Percentiles rank a stretch among this genome's conserved stretches.
Conservation (phyloP, 495 filamentous ascomycete species). For the Cryomyces minteri region DNA sequence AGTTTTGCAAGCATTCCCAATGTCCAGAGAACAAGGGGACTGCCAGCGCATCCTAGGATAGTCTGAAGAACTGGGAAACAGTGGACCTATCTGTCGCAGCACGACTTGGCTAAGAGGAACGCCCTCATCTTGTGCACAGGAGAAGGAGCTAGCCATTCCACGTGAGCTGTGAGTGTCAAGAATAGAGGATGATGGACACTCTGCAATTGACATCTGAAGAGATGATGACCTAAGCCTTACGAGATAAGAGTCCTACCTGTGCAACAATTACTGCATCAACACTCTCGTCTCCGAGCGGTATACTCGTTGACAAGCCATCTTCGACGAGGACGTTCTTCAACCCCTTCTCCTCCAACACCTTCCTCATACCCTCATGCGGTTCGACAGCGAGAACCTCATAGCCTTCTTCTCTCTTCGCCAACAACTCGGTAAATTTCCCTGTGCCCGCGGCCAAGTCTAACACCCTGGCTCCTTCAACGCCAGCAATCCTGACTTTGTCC, state of each 20-base stretch:
- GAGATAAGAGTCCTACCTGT: slow-evolving; percentile 29
- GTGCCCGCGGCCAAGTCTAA: slow-evolving; percentile 48
- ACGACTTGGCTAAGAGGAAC: too few species aligned
- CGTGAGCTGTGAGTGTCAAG: too few species aligned
- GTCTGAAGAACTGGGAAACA: too few species aligned
- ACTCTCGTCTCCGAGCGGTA: slow-evolving; percentile 33
- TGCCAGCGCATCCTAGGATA: too few species aligned
- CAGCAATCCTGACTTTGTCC: slow-evolving; percentile 24
- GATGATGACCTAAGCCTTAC: too few species aligned
- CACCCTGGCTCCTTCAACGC: slow-evolving; percentile 24
- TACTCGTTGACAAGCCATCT: slow-evolving; percentile 33
- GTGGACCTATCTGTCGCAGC: too few species aligned
- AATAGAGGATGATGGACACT: too few species aligned
- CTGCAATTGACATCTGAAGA: too few species aligned
- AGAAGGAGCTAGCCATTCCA: too few species aligned
- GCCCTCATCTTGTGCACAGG: too few species aligned
- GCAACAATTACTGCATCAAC: slow-evolving; percentile 44
- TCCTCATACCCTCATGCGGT: slow-evolving; percentile 41
- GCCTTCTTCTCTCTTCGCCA: slow-evolving; percentile 30
- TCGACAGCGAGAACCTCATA: slow-evolving; percentile 42
- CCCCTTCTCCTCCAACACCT: slow-evolving; percentile 31
- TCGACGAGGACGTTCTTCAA: slow-evolving; percentile 28
- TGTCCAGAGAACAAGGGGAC: neutral
- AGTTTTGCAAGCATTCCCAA: neutral
- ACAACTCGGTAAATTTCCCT: slow-evolving; percentile 44